phyloP scores from a whole-genome alignment of 768 basidiomycete genomes.

The Pleurotus tuoliensis region DNA sequence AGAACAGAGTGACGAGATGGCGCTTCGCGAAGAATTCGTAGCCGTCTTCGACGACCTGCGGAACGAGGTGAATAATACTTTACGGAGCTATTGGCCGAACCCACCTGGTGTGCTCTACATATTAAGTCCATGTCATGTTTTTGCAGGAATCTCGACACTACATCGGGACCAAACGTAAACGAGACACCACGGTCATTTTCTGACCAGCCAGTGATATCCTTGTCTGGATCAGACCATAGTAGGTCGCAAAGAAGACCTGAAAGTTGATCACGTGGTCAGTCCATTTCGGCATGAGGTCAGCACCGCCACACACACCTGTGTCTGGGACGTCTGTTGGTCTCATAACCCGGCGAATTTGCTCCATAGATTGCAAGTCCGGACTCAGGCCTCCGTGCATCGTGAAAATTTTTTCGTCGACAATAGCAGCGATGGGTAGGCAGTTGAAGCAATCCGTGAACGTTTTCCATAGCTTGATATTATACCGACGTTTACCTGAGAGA shows the following conservation, averaged over 20 bases:
- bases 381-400: constrained; percentile 99
- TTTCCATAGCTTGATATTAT: constrained; percentile 99
- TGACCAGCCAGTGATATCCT: constrained; percentile 99
- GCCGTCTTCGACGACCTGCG: constrained; percentile 94
- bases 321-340: constrained; percentile 98
- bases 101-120: constrained; percentile 94
- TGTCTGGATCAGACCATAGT: constrained; percentile 98
- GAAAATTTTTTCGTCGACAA: constrained; percentile 99
- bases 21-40: constrained; percentile 99
- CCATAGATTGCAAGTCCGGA: constrained; percentile 98
- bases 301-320: constrained; percentile 59
- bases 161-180: constrained; percentile 98
- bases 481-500: constrained; percentile 89
- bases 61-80: not conserved
- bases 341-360: constrained; percentile 99
- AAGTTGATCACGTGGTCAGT: constrained; percentile 3
- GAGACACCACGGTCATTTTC: constrained; percentile 99
- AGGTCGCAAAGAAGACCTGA: constrained; percentile 92
- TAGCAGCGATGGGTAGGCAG: constrained; percentile 97
- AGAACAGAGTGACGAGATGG: constrained; percentile 94
- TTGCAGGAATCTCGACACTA: constrained; percentile 96
- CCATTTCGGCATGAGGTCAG: not conserved
- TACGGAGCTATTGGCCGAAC: not conserved
- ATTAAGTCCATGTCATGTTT: constrained; percentile 99
- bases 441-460: constrained; percentile 99